These are phyloP conservation scores for Saccharomycopsis lassenensis DNA, from an alignment of 805 yeast genomes.

Conservation along the genomic window DNA sequence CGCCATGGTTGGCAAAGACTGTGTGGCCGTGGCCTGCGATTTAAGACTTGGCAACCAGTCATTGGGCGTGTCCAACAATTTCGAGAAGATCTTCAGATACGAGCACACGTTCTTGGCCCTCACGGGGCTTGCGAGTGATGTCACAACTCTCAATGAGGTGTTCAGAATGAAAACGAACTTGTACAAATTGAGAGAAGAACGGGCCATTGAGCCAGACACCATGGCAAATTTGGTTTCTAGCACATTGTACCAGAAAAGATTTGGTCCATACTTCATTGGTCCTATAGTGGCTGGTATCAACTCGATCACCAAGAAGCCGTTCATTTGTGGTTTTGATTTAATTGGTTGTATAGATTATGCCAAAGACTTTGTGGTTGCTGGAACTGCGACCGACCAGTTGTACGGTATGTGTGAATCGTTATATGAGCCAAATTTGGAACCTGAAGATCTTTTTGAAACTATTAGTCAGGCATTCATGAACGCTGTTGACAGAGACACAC, in stretches of 20 bases:
- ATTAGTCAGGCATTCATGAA: conserved; percentile 86
- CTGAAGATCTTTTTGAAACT: conserved; percentile 93
- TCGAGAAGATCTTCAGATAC: conserved; percentile 82
- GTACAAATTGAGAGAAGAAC: conserved; percentile 84
- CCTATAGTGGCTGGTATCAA: conserved; percentile 95
- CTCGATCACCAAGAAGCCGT: conserved; percentile 74
- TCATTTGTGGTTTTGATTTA: conserved; percentile 88
- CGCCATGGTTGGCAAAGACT: conserved; percentile 97
- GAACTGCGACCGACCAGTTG: conserved; percentile 93
- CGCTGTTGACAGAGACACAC: conserved; percentile 95
- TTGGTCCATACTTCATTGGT: conserved; percentile 94
- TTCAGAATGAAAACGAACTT: conserved; percentile 80
- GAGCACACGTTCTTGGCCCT: conserved; percentile 84
- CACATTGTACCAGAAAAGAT: conserved; percentile 80
- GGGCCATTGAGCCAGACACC: conserved; percentile 84
- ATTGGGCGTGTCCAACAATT: conserved; percentile 81
- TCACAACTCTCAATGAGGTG: conserved; percentile 68
- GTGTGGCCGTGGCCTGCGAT: conserved; percentile 96
- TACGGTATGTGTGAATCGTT: conserved; percentile 98
- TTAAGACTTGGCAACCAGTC: conserved; percentile 90
- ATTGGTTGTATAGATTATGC: conserved; percentile 96
- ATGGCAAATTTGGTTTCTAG: conserved; percentile 89
- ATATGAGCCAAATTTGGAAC: conserved; percentile 87
- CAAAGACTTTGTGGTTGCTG: conserved; percentile 87
- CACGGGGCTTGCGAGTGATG: conserved; percentile 94